Percentiles rank a stretch among this genome's conserved stretches.
These are phyloP conservation scores for Rossbeevera mucosa DNA, from an alignment of 768 basidiomycete genomes.

Conservation along the genomic window DNA sequence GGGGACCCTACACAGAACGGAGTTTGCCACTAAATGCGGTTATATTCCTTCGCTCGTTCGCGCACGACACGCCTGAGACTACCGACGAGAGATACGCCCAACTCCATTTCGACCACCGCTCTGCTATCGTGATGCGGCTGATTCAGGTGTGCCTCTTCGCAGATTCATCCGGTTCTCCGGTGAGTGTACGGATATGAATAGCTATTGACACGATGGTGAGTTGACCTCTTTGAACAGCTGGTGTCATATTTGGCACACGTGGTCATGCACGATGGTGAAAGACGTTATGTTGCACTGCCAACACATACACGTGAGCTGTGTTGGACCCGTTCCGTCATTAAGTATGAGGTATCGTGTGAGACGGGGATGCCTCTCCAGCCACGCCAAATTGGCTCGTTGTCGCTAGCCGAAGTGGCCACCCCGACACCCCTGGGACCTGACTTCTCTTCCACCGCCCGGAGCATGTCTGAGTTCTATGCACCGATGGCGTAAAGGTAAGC, in stretches of 20 bases:
- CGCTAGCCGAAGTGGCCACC: background rate
- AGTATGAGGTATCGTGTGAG: background rate
- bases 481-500: background rate
- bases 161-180: background rate
- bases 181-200: background rate
- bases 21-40: background rate
- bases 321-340: background rate
- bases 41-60: conserved; percentile 2
- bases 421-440: background rate
- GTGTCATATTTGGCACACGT: background rate
- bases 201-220: background rate
- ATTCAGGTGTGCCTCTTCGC: background rate
- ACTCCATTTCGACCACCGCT: background rate
- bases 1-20: no score
- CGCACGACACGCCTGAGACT: background rate
- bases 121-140: background rate
- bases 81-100: background rate
- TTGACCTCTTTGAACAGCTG: background rate
- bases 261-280: background rate
- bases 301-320: background rate
- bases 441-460: background rate
- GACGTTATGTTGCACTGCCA: background rate
- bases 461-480: background rate
- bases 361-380: background rate
- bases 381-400: background rate